These are phyloP conservation scores for Panicum virgatum DNA, from an alignment of 202 grass and related monocot genomes.

Conservation along the genomic window DNA sequence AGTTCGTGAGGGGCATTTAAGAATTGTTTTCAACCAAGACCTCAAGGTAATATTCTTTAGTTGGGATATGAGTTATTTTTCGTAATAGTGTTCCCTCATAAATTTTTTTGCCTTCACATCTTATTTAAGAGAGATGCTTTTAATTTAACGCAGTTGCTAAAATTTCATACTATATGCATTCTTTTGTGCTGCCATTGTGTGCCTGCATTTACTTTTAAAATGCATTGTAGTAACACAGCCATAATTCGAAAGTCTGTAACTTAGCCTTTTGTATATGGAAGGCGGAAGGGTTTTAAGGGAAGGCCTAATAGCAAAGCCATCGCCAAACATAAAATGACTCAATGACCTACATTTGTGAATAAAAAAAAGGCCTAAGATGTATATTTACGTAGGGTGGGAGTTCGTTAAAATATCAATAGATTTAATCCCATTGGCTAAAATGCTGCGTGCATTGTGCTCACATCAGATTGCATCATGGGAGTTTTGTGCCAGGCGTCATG, in stretches of 20 bases:
- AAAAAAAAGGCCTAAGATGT: neutral
- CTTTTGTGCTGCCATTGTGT: neutral
- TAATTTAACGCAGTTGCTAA: neutral
- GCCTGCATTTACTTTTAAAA: neutral
- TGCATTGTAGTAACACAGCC: neutral
- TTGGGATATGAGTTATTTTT: neutral
- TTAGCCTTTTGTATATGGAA: neutral
- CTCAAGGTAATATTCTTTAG: constrained; percentile 66
- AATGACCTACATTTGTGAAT: neutral
- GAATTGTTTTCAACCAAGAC: constrained; percentile 97
- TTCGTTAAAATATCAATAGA: constrained; percentile 29
- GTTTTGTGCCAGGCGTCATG: constrained; percentile 88
- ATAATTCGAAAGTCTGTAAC: neutral
- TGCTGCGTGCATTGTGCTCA: constrained; percentile 30
- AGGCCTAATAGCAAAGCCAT: neutral
- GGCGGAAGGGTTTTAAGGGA: neutral
- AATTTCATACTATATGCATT: neutral
- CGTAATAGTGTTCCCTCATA: neutral
- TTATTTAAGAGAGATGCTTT: neutral
- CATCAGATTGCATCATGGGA: constrained; percentile 92
- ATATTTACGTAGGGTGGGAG: neutral
- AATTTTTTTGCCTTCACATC: neutral
- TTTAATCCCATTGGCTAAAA: constrained; percentile 20
- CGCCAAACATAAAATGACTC: neutral
- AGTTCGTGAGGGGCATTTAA: constrained; percentile 93